These are phyloP conservation scores for Guadua angustifolia DNA, from an alignment of 176 grass and related monocot species.

Conservation along the genomic window DNA sequence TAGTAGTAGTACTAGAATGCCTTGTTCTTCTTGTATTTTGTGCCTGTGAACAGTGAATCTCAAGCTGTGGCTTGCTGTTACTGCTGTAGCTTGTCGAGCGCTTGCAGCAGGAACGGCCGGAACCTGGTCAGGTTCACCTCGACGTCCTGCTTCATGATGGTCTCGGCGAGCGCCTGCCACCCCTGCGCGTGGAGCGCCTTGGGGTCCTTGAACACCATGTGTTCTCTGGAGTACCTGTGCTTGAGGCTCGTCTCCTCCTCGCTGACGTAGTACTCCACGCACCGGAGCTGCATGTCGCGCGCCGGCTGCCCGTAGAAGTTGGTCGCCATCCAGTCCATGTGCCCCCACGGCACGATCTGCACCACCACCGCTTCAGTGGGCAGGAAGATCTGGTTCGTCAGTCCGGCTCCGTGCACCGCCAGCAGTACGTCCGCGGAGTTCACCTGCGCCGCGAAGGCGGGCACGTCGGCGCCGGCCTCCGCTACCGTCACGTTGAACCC, in stretches of 20 bases:
- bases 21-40: not conserved
- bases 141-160: conserved; percentile 88
- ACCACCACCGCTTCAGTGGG: conserved; percentile 49
- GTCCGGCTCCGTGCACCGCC: conserved; percentile 68
- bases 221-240: conserved; percentile 62
- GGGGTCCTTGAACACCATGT: conserved; percentile 70
- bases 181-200: conserved; percentile 54
- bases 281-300: conserved; percentile 62
- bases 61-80: conserved; percentile 1
- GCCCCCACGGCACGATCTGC: conserved; percentile 83
- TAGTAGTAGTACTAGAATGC: not conserved
- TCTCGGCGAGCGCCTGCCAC: conserved; percentile 51
- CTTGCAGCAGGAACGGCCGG: conserved; percentile 49
- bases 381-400: conserved; percentile 68
- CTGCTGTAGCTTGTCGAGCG: conserved; percentile 65
- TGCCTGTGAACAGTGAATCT: not conserved
- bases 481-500: conserved; percentile 72
- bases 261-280: conserved; percentile 69
- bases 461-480: conserved; percentile 51
- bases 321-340: conserved; percentile 78
- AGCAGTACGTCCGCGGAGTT: conserved; percentile 62
- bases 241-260: conserved; percentile 69
- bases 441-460: conserved; percentile 54
- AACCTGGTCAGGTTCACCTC: conserved; percentile 57
- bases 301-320: conserved; percentile 61